phyloP scores from a whole-genome alignment of 768 basidiomycete genomes.

The Tephrocybe sp. region DNA sequence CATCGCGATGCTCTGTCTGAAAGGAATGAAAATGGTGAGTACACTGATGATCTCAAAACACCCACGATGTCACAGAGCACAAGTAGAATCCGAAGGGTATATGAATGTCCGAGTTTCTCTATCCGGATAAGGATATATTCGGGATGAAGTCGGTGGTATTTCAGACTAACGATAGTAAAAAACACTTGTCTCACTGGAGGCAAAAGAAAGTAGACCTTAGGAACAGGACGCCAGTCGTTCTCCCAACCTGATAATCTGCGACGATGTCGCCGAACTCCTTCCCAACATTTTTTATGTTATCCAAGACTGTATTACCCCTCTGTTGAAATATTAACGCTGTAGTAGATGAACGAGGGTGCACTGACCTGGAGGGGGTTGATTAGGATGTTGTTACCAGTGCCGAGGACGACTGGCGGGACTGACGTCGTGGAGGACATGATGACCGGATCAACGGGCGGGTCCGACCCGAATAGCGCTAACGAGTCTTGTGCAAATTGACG shows the following conservation, averaged over 20 bases:
- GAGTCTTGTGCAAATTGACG: neutral
- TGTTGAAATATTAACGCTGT: constrained; percentile 30
- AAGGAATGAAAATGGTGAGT: neutral
- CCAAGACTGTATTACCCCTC: constrained; percentile 89
- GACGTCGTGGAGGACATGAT: constrained; percentile 14
- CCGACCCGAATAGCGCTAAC: constrained; percentile 5
- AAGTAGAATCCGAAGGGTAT: constrained; percentile 82
- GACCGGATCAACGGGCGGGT: constrained; percentile 15
- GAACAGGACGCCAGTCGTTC: constrained; percentile 89
- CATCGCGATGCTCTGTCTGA: constrained; percentile 87
- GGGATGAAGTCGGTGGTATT: constrained; percentile 95
- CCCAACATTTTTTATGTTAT: constrained; percentile 82
- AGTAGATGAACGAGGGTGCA: neutral
- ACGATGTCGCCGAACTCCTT: constrained; percentile 95
- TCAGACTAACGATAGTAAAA: constrained; percentile 54
- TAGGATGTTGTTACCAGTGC: constrained; percentile 62
- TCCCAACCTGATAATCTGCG: constrained; percentile 93
- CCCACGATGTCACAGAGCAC: constrained; percentile 91
- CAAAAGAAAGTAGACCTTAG: constrained; percentile 59
- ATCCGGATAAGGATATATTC: constrained; percentile 95
- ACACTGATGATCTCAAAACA: constrained; percentile 7
- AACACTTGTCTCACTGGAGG: neutral
- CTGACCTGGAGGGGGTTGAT: constrained; percentile 61
- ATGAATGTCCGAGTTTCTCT: constrained; percentile 78
- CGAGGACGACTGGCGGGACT: constrained; percentile 67